phyloP scores from a whole-genome alignment of 2,329 filamentous ascomycete species.

The Iodosphaeria phyllophila region DNA sequence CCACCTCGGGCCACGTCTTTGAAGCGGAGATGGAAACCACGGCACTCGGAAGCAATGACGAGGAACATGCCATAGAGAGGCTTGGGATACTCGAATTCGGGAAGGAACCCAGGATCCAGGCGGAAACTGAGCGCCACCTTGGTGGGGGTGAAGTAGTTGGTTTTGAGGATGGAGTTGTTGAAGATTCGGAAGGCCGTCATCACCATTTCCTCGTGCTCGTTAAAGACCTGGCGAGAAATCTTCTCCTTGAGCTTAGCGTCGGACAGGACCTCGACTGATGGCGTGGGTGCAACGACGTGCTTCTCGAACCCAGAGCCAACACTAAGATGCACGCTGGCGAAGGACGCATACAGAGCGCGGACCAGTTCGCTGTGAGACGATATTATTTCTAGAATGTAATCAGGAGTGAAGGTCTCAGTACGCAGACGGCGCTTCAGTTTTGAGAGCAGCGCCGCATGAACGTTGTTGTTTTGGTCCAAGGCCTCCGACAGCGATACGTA shows the following conservation, averaged over 20 bases:
- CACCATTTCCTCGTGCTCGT: conserved; percentile 95
- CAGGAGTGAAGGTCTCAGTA: conserved; percentile 92
- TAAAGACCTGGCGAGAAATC: conserved; percentile 64
- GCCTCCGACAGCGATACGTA: conserved; percentile 75
- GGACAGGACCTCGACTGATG: conserved; percentile 49
- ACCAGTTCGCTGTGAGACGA: conserved; percentile 75
- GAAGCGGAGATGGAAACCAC: conserved; percentile 95
- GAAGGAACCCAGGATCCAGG: conserved; percentile 74
- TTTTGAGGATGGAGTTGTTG: conserved; percentile 87
- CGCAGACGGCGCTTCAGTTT: conserved; percentile 92
- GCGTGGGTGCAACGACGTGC: conserved; percentile 32
- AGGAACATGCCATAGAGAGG: conserved; percentile 97
- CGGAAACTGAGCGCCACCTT: conserved; percentile 97
- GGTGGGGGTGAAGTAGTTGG: conserved; percentile 92
- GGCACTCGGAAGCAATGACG: conserved; percentile 89
- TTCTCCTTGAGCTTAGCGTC: conserved; percentile 55
- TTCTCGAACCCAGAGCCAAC: conserved; percentile 31
- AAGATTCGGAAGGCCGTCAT: conserved; percentile 94
- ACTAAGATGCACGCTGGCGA: conserved; percentile 67
- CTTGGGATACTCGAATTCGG: conserved; percentile 80
- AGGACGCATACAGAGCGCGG: conserved; percentile 74
- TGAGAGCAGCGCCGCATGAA: conserved; percentile 70
- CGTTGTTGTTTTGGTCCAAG: conserved; percentile 62
- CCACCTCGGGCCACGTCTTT: conserved; percentile 91
- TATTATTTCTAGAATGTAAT: conserved; percentile 97